Conservation (phyloP, 495 filamentous ascomycete species). For the Rhizodiscina lignyota region DNA sequence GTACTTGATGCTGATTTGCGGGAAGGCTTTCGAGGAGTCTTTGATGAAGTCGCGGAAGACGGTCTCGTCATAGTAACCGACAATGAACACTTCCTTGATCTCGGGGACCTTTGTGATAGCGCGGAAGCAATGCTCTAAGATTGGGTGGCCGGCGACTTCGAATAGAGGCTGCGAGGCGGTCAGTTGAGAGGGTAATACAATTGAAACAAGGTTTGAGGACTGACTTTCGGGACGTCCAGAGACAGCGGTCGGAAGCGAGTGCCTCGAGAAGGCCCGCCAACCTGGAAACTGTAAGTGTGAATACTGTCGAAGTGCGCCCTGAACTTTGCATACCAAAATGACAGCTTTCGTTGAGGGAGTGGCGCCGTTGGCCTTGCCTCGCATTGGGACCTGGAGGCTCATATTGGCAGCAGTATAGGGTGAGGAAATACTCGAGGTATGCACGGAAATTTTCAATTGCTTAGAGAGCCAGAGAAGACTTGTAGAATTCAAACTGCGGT, state of each 20-base stretch:
- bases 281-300: conserved; percentile 33
- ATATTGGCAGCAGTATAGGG: conserved; percentile 3
- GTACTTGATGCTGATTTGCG: conserved; percentile 83
- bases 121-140: conserved; percentile 92
- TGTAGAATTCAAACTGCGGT: too few relatives aligned
- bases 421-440: too few relatives aligned
- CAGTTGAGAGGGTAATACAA: conserved; percentile 4
- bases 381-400: conserved; percentile 21
- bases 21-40: conserved; percentile 66
- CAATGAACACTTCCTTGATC: conserved; percentile 90
- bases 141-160: conserved; percentile 93
- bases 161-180: conserved; percentile 64
- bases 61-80: conserved; percentile 96
- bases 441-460: too few relatives aligned
- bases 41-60: conserved; percentile 98
- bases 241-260: conserved; percentile 94
- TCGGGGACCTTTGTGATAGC: conserved; percentile 81
- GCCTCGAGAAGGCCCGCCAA: conserved; percentile 85
- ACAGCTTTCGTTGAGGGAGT: conserved; percentile 48
- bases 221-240: conserved; percentile 90
- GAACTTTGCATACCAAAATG: conserved; percentile 37
- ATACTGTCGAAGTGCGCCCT: not conserved
- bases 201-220: conserved; percentile 4
- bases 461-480: too few relatives aligned
- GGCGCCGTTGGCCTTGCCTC: conserved; percentile 13